Conservation (phyloP, 495 filamentous ascomycete genomes). For the Tricharina praecox region DNA sequence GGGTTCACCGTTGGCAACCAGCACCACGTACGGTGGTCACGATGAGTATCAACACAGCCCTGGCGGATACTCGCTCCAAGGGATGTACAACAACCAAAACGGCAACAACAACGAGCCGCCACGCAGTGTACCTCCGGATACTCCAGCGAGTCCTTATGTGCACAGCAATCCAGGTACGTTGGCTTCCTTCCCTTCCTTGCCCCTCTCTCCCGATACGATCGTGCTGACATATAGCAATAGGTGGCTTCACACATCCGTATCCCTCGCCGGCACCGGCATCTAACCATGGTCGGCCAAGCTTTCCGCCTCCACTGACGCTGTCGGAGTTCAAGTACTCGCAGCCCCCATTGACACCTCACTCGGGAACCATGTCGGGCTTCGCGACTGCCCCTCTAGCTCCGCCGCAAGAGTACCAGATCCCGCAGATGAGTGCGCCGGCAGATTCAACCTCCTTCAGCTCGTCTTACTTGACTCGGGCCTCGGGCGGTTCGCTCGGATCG, state of each 20-base stretch:
- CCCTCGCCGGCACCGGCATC: conserved; percentile 24
- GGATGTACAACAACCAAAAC: conserved; percentile 21
- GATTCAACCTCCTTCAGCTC: conserved; percentile 24
- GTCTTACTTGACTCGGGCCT: conserved; percentile 21
- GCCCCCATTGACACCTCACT: conserved; percentile 25
- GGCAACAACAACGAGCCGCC: conserved; percentile 26
- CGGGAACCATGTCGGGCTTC: conserved; percentile 25
- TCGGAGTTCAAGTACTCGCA: conserved; percentile 26
- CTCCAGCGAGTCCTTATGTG: conserved; percentile 24
- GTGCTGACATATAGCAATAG: conserved; percentile 9
- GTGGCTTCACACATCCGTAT: conserved; percentile 23
- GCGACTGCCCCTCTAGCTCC: conserved; percentile 26
- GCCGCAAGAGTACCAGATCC: conserved; percentile 26
- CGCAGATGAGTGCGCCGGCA: conserved; percentile 25
- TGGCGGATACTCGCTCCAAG: conserved; percentile 22
- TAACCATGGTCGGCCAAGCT: conserved; percentile 18
- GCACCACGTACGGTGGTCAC: conserved; percentile 47
- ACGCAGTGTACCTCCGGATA: conserved; percentile 26
- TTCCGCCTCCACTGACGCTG: conserved; percentile 23
- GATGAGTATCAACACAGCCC: conserved; percentile 29
- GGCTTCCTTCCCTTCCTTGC: neutral
- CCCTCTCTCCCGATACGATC: too few species aligned
- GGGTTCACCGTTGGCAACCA: conserved; percentile 42
- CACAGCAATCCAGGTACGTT: conserved; percentile 24
- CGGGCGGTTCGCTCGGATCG: conserved; percentile 15